These are phyloP conservation scores for Aureobasidium subglaciale DNA, from an alignment of 2,329 filamentous ascomycete genomes.

Conservation along the genomic window DNA sequence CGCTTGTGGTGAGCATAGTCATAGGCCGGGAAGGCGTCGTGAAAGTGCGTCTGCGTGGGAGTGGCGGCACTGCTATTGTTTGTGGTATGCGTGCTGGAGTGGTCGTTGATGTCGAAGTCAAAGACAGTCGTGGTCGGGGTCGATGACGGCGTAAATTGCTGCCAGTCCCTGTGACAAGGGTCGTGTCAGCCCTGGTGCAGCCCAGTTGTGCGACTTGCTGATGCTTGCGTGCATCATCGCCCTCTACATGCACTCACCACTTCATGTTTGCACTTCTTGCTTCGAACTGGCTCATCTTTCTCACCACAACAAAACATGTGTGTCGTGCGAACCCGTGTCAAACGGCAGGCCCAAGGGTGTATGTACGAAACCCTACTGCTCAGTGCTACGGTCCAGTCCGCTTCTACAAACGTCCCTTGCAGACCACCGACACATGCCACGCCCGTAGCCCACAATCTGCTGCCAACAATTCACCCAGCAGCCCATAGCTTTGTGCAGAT, in stretches of 20 bases:
- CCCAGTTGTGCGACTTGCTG: not conserved
- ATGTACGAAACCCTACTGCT: slow-evolving; percentile 7
- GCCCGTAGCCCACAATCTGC: slow-evolving; percentile 4
- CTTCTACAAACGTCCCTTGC: slow-evolving; percentile 10
- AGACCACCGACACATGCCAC: slow-evolving; percentile 11
- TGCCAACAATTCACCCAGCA: not conserved
- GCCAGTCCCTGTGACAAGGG: slow-evolving; percentile 14
- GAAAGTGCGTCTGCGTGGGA: slow-evolving; percentile 31
- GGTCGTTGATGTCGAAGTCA: slow-evolving; percentile 23
- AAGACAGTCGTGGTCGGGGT: slow-evolving; percentile 40
- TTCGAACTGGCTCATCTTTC: not conserved
- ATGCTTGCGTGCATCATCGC: slow-evolving; percentile 4
- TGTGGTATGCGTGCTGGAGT: not conserved
- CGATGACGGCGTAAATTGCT: slow-evolving; percentile 41
- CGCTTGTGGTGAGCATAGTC: slow-evolving; percentile 11
- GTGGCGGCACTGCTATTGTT: not conserved
- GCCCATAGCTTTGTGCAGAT: not conserved
- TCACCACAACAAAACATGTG: not conserved
- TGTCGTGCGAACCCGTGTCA: not conserved
- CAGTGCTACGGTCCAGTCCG: not conserved
- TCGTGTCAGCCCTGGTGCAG: slow-evolving; percentile 2
- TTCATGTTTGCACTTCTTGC: slow-evolving; percentile 1
- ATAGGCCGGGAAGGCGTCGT: slow-evolving; percentile 42
- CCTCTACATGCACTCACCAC: not conserved
- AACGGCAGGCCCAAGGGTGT: slow-evolving; percentile 3